Percentiles rank a stretch among this genome's conserved stretches.
Conservation (phyloP, 495 filamentous ascomycete species). For the Penicillium canariense region DNA sequence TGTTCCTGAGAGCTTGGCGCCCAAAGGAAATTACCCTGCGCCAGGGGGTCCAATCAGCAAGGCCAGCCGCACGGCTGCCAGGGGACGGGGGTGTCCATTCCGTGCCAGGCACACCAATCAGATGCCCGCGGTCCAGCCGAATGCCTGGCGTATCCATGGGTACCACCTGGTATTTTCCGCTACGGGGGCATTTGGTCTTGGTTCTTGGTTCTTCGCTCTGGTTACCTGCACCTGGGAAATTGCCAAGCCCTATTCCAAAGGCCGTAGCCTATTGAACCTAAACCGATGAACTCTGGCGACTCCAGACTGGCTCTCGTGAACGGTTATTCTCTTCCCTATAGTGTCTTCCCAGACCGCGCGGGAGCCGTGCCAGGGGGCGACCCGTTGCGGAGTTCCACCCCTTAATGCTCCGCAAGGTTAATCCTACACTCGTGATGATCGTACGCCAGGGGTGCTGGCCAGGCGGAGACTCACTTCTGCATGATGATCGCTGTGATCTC, state of each 20-base stretch:
- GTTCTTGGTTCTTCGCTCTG: not conserved
- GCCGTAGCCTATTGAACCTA: not conserved
- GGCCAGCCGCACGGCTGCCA: not conserved
- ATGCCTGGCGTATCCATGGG: constrained; percentile 27
- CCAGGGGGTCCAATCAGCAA: constrained; percentile 15
- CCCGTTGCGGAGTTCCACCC: constrained; percentile 6
- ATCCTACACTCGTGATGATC: constrained; percentile 19
- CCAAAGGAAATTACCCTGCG: constrained; percentile 14
- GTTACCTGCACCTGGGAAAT: no score
- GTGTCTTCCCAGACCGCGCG: not conserved
- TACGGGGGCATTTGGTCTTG: not conserved
- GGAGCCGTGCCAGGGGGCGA: constrained; percentile 5
- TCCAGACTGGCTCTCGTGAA: not conserved
- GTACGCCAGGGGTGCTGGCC: constrained; percentile 15
- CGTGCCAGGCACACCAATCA: constrained; percentile 33
- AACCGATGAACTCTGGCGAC: not conserved
- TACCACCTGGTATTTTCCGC: constrained; percentile 9
- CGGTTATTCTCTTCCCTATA: not conserved
- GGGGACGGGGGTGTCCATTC: constrained; percentile 2
- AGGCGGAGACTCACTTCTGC: not conserved
- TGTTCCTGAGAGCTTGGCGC: constrained; percentile 9
- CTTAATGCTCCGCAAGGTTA: constrained; percentile 20
- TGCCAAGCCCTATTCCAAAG: not conserved
- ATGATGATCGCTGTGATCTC: not conserved
- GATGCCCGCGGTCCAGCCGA: not conserved